A percentile compares a stretch with the other conserved stretches of the same genome.
These are phyloP conservation scores for Corinectria fuckeliana DNA, from an alignment of 2,329 filamentous ascomycete genomes.

Conservation along the genomic window DNA sequence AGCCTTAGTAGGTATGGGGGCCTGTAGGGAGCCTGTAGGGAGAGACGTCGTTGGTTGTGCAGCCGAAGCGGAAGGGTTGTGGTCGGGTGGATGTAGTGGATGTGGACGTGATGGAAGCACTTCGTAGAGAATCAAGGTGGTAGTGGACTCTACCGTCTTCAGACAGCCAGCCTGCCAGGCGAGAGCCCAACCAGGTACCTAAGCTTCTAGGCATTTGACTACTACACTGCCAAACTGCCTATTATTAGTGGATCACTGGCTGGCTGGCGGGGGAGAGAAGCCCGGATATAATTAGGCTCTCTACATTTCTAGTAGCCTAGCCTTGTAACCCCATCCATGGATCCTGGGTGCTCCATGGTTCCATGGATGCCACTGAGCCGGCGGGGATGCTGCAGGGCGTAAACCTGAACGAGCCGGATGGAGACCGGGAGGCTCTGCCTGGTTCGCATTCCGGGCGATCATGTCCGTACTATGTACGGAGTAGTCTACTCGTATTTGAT, in stretches of 20 bases:
- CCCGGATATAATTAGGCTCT: neutral
- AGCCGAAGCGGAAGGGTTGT: conserved; percentile 2
- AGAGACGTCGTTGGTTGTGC: neutral
- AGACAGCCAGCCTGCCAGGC: too few species aligned
- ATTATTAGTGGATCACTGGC: conserved; percentile 13
- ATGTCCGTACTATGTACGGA: too few species aligned
- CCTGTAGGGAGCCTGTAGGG: neutral
- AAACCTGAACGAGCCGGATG: conserved; percentile 1
- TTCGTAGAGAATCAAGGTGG: conserved; percentile 2
- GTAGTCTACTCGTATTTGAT: too few species aligned
- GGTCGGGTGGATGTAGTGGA: too few species aligned
- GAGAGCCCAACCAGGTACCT: neutral
- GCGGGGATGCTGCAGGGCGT: conserved; percentile 9
- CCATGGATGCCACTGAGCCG: conserved; percentile 5
- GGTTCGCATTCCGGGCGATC: neutral
- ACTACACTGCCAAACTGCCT: too few species aligned
- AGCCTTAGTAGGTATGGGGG: too few species aligned
- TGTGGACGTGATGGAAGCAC: neutral
- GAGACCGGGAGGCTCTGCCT: neutral
- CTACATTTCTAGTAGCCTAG: too few species aligned
- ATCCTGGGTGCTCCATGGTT: neutral
- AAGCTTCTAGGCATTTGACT: too few species aligned
- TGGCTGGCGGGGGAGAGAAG: conserved; percentile 1
- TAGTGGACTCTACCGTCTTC: too few species aligned
- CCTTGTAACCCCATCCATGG: conserved; percentile 9